phyloP scores from a whole-genome alignment of 352 stramenopile species.

The Phytophthora chlamydospora region DNA sequence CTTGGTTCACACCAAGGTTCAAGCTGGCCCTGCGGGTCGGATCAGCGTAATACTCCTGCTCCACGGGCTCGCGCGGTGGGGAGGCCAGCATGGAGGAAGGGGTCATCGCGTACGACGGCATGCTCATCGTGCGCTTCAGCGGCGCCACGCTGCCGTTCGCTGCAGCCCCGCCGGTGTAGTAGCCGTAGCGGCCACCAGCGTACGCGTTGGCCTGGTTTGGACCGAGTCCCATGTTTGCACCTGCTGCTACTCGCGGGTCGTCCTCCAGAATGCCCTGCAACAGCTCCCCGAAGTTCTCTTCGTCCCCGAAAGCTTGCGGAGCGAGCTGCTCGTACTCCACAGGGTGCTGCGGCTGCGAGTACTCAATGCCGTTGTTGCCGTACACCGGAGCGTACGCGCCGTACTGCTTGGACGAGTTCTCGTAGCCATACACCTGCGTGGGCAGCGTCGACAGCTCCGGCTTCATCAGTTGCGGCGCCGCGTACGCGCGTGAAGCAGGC shows the following conservation, averaged over 20 bases:
- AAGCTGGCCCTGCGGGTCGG: slow-evolving; percentile 30
- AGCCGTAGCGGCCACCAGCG: slow-evolving; percentile 25
- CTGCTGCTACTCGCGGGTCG: slow-evolving; percentile 42
- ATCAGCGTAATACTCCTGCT: slow-evolving; percentile 37
- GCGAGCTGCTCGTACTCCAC: slow-evolving; percentile 64
- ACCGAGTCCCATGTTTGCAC: slow-evolving; percentile 20
- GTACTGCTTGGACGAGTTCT: slow-evolving; percentile 37
- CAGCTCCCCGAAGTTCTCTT: slow-evolving; percentile 74
- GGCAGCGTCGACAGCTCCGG: slow-evolving; percentile 34
- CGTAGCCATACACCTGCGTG: slow-evolving; percentile 36
- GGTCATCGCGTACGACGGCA: slow-evolving; percentile 40
- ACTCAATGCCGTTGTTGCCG: slow-evolving; percentile 38
- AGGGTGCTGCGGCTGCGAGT: slow-evolving; percentile 21
- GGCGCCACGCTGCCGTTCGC: slow-evolving; percentile 25
- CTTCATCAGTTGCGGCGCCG: slow-evolving; percentile 32
- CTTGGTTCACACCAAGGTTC: slow-evolving; percentile 29
- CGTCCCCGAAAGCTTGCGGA: slow-evolving; percentile 56
- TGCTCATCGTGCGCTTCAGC: slow-evolving; percentile 47
- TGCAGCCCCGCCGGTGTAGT: slow-evolving; percentile 17
- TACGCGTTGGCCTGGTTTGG: slow-evolving; percentile 23
- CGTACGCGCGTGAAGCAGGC: slow-evolving; percentile 32
- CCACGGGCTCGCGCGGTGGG: slow-evolving; percentile 19
- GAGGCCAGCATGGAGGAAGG: slow-evolving; percentile 20
- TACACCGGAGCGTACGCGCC: slow-evolving; percentile 34
- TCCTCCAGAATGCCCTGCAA: slow-evolving; percentile 78